Evolutionary conservation across 495 filamentous ascomycete species (phyloP).

Genomic region (Xylaria bambusicola): DNA sequence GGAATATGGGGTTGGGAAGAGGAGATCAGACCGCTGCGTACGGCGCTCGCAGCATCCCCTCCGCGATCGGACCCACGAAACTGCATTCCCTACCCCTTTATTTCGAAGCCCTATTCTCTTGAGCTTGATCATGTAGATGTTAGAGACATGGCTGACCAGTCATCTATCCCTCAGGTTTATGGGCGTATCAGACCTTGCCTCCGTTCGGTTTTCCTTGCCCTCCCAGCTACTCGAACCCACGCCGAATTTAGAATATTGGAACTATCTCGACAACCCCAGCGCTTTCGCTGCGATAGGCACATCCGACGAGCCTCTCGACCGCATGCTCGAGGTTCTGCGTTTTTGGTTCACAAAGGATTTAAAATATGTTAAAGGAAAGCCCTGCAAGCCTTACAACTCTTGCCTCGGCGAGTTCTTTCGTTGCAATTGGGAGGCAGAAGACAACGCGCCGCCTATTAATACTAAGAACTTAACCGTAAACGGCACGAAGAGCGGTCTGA

Average conservation of each 20-base stretch:
- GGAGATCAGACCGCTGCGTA: not conserved
- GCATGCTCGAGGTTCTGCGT: conserved; percentile 87
- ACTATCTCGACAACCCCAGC: conserved; percentile 93
- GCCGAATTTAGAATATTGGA: conserved; percentile 98
- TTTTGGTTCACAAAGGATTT: conserved; percentile 99
- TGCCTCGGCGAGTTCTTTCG: conserved; percentile 97
- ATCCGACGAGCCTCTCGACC: conserved; percentile 84
- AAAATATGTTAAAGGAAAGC: conserved; percentile 98
- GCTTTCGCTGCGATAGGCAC: conserved; percentile 95
- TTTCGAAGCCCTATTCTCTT: not conserved
- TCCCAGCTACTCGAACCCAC: conserved; percentile 94
- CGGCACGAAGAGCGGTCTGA: conserved; percentile 31
- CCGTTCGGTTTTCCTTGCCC: conserved; percentile 92
- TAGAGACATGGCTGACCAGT: conserved; percentile 2
- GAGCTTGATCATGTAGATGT: not conserved
- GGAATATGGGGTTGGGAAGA: not conserved
- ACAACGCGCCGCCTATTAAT: conserved; percentile 57
- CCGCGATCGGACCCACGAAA: not conserved
- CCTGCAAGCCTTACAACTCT: conserved; percentile 98
- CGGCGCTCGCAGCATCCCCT: not conserved
- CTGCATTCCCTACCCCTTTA: not conserved
- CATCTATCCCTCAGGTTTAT: conserved; percentile 64
- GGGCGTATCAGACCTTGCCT: conserved; percentile 91
- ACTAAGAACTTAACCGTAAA: conserved; percentile 34
- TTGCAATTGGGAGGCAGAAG: conserved; percentile 91